Percentiles rank a stretch among this genome's conserved stretches.
Evolutionary conservation across 2,329 filamentous ascomycete genomes (phyloP).

Genomic region (Tolypocladium amazonense): DNA sequence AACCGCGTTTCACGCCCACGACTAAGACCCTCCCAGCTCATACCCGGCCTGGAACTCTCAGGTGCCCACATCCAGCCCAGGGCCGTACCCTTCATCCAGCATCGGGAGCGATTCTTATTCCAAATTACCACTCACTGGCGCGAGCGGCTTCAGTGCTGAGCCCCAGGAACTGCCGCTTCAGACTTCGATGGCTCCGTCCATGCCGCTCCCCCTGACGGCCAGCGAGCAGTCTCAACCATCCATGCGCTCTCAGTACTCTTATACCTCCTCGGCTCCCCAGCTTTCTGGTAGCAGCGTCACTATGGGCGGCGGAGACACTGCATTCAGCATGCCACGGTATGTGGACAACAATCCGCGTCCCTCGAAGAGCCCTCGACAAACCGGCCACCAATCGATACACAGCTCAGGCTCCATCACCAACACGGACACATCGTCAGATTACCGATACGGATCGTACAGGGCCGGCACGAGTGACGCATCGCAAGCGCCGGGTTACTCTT

Average conservation of each 20-base stretch:
- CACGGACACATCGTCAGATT: slow-evolving; percentile 38
- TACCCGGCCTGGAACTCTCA: slow-evolving; percentile 48
- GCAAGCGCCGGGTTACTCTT: slow-evolving; percentile 15
- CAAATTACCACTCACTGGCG: slow-evolving; percentile 40
- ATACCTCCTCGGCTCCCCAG: slow-evolving; percentile 40
- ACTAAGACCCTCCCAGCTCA: slow-evolving; percentile 31
- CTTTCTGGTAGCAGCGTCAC: slow-evolving; percentile 29
- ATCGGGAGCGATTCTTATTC: slow-evolving; percentile 41
- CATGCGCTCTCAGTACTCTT: slow-evolving; percentile 45
- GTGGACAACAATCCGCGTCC: slow-evolving; percentile 43
- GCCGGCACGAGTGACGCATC: slow-evolving; percentile 20
- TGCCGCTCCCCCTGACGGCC: slow-evolving; percentile 38
- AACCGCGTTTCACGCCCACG: neutral
- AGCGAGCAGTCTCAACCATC: slow-evolving; percentile 35
- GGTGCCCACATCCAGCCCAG: slow-evolving; percentile 34
- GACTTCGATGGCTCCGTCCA: slow-evolving; percentile 39
- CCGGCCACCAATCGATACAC: slow-evolving; percentile 42
- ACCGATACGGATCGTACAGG: slow-evolving; percentile 41
- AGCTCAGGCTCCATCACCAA: slow-evolving; percentile 36
- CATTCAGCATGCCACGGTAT: slow-evolving; percentile 45
- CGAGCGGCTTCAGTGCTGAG: slow-evolving; percentile 36
- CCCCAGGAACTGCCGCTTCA: slow-evolving; percentile 43
- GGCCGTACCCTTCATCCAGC: slow-evolving; percentile 38
- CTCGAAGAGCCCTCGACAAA: slow-evolving; percentile 45
- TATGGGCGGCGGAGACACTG: slow-evolving; percentile 29